Conservation (phyloP, 108 stramenopile species). For the Pelagomonas calceolata region DNA sequence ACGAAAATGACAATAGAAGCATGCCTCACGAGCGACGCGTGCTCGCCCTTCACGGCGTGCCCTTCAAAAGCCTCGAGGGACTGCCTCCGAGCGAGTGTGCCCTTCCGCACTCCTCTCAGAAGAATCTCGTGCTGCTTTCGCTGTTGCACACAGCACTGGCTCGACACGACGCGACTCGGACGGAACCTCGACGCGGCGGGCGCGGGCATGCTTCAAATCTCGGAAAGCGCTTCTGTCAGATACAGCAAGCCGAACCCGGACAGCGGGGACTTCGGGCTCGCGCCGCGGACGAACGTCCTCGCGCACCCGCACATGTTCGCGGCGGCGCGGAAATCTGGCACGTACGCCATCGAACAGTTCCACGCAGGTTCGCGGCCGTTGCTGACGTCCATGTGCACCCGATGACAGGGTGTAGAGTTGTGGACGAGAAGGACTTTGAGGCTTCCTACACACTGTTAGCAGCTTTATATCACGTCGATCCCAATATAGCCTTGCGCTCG, state of each 20-base stretch:
- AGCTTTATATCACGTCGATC: no score
- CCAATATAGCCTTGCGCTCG: no score
- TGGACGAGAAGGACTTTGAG: no score
- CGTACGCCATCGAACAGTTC: no score
- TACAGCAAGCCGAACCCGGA: not conserved
- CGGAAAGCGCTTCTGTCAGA: no score
- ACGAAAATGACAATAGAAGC: not conserved
- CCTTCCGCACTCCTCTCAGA: not conserved
- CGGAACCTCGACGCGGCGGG: not conserved
- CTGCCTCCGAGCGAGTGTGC: not conserved
- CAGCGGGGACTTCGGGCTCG: not conserved
- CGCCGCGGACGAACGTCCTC: not conserved
- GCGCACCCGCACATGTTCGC: not conserved
- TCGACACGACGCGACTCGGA: not conserved
- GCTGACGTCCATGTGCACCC: not conserved
- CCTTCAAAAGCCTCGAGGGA: not conserved
- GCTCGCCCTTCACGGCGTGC: not conserved
- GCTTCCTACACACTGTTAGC: no score
- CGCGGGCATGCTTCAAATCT: not conserved
- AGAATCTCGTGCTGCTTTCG: not conserved
- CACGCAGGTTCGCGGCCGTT: no score
- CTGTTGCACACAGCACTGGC: not conserved
- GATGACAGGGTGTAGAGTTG: not conserved
- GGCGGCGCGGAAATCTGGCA: no score
- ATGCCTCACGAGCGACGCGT: not conserved